Evolutionary conservation across 2,329 filamentous ascomycete genomes (phyloP), one percentile per base, ranked within the genome.

Genomic region (Dactylellina cionopaga): DNA sequence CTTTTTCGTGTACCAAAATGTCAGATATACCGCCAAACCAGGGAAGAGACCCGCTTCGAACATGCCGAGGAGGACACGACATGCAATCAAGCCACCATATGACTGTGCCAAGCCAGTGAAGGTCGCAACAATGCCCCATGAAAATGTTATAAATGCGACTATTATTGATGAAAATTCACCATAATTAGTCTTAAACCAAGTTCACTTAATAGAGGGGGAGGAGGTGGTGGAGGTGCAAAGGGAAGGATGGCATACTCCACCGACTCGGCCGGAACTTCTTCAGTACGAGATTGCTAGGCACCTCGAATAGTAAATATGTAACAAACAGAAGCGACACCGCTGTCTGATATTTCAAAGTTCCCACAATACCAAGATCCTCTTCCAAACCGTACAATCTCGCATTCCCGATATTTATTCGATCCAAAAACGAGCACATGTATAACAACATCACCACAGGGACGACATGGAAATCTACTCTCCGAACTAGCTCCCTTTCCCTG

Each of bases 391-490:
- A 90, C 2, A 91, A 82, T 3, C 85, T 83, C 13, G 89, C 89
- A 80, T 91, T 91, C 58, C 88, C 88, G 74, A 92, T 92, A 77
- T 92, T 92, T 58, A 90, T 88, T 80, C 90, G 83, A 78, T 92
- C 90, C 6, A 93, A 81, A 78, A 92, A 93, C 75, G 88, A 90
- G 75, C 92, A 87, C 11, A 92, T 83, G 78, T 94, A 94, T 13
- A 90, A 80, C 5, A 86, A 79, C 86, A 90, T 90, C 5, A 90
- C 82, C 17, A 90, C 81, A 1, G 89, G 89, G 11, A 91, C 84
- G 24, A 91, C 83, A 77, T 85, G 83, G 11, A 83, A 71, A 78
- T 91, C 89, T 29, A 91, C 80, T 79, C 90, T 91, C 62, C 86
- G 83, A 43, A 90, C 82, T 19, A 91, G 81, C 74, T 83, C 84